Percentiles rank a stretch among this genome's conserved stretches.
Evolutionary conservation across 495 filamentous ascomycete species (phyloP).

Genomic region (Penicillium egyptiacum): DNA sequence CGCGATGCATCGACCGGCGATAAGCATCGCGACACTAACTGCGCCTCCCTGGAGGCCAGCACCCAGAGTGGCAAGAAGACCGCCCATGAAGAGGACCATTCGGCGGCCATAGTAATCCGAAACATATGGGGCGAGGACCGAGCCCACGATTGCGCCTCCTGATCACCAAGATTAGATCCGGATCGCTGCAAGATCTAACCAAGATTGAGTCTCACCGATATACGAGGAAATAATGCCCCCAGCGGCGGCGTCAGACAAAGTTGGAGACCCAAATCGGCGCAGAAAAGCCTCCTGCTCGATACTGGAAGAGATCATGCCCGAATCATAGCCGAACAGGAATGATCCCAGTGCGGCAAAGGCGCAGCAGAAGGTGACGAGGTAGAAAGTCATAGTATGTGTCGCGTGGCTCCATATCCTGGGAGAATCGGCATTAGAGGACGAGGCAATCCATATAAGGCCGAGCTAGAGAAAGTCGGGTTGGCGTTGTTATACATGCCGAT

Average conservation of each 20-base stretch:
- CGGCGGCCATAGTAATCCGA: constrained; percentile 48
- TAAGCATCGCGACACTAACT: constrained; percentile 51
- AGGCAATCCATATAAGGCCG: constrained; percentile 11
- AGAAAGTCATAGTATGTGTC: constrained; percentile 28
- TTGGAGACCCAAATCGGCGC: constrained; percentile 36
- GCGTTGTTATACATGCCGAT: constrained; percentile 21
- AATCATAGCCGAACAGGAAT: constrained; percentile 55
- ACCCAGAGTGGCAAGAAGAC: constrained; percentile 45
- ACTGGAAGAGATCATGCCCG: constrained; percentile 54
- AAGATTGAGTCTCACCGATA: constrained; percentile 29
- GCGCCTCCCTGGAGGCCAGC: constrained; percentile 53
- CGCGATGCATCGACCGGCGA: constrained; percentile 52
- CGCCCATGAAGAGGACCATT: constrained; percentile 50
- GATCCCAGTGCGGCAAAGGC: constrained; percentile 60
- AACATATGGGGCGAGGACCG: constrained; percentile 46
- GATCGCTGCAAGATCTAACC: constrained; percentile 8
- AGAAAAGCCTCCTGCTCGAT: constrained; percentile 47
- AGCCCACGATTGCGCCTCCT: constrained; percentile 51
- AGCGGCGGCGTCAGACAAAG: constrained; percentile 40
- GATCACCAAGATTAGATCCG: constrained; percentile 7
- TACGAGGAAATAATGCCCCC: constrained; percentile 55
- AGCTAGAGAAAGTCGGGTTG: neutral
- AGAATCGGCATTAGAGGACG: neutral
- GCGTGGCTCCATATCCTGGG: constrained; percentile 16
- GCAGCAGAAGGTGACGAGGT: constrained; percentile 45